A percentile compares a stretch with the other conserved stretches of the same genome.
Evolutionary conservation across 768 basidiomycete genomes (phyloP).

Genomic region (Cystofilobasidium ferigula): DNA sequence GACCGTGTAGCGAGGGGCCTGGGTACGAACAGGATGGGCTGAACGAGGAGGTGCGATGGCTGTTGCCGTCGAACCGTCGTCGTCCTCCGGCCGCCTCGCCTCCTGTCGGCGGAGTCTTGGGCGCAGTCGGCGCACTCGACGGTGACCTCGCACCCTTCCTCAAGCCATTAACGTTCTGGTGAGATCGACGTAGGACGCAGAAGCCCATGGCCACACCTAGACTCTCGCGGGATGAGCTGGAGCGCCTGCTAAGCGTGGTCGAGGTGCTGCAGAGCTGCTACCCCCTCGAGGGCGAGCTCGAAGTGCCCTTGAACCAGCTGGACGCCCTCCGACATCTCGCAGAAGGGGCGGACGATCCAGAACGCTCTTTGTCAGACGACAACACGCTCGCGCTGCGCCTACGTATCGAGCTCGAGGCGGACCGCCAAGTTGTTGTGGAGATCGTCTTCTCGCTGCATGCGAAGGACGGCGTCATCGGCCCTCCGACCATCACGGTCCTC

Average conservation of each 20-base stretch:
- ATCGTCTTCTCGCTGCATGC: neutral
- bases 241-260: neutral
- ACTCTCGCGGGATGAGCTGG: neutral
- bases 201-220: too few species aligned
- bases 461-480: neutral
- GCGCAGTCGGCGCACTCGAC: too few species aligned
- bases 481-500: neutral
- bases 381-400: neutral
- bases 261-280: neutral
- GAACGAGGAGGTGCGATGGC: too few species aligned
- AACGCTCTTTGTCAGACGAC: neutral
- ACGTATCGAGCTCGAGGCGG: neutral
- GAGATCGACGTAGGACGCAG: too few species aligned
- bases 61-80: too few species aligned
- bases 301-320: neutral
- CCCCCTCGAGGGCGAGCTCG: slow-evolving; percentile 1
- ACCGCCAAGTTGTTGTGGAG: neutral
- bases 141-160: too few species aligned
- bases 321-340: neutral
- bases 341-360: neutral
- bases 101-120: too few species aligned
- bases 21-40: too few species aligned
- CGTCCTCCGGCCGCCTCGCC: too few species aligned
- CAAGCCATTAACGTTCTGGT: too few species aligned
- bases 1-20: too few species aligned